Base-by-base conservation (phyloP, 176 grass and related monocot genomes). In the Aegilops tauschii region DNA sequence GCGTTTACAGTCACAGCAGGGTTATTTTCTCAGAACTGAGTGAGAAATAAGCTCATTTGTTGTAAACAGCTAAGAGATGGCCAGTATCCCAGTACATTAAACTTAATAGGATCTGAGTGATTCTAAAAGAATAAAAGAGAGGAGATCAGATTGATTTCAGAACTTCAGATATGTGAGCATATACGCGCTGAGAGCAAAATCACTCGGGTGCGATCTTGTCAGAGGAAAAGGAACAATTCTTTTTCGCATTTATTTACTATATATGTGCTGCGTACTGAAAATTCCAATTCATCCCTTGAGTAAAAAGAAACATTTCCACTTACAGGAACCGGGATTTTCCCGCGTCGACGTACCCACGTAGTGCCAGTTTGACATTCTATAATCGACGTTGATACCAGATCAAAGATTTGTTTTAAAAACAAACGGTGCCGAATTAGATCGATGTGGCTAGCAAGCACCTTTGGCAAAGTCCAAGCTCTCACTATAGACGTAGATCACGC, bases 391-490 rank as follows among this genome's bases (percentile, higher is more conserved):
- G 44, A 50, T 76, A 52, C 17, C 16, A 76, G 73, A 76, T 31
- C 14, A 52, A 54, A 50, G 8, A 47, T 67, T 34, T 35, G 0
- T 35, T 8, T 64, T 14, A 25, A 36, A 44, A 28, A 32, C 73
- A 32, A 58, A 77, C 11, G 29, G 5, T 59, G 73, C 73, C 18
- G 49, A 61, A 71, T 80, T 62, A 37, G 27, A 28, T 18, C 25
- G 1, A 76, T 50, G 25, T 84, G 0, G 21, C 14, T 42, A 77
- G n/a, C 5, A 12, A 9, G 54, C 82, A 39, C 18, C 61, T 52
- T 67, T 77, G n/a, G 14, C 21, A 32, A 58, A 81, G 69, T 87
- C 86, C 61, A 77, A 77, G 45, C 25, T 83, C 86, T 61, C 61
- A 85, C 66, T 84, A 28, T 54, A 13, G 65, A 84, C 28, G 64